Conservation (phyloP, 2,329 filamentous ascomycete genomes). For the Paraphoma sp. region DNA sequence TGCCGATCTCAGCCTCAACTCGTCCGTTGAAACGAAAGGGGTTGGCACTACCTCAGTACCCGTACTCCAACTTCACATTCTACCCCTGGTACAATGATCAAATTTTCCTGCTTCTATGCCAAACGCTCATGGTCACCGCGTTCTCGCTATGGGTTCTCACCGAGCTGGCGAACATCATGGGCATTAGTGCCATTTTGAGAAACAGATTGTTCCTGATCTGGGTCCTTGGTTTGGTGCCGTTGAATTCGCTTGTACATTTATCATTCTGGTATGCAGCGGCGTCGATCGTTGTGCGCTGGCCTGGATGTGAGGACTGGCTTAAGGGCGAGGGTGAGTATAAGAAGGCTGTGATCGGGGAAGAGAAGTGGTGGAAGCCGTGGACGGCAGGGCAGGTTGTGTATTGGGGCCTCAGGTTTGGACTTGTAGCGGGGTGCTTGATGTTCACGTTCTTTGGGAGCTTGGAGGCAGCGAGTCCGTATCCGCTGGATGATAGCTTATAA, state of each 20-base stretch:
- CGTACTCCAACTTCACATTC: constrained; percentile 15
- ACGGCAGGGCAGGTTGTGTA: constrained; percentile 12
- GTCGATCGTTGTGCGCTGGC: constrained; percentile 3
- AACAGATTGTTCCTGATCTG: constrained; percentile 28
- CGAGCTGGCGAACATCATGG: constrained; percentile 17
- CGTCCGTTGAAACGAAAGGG: background rate
- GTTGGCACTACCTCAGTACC: constrained; percentile 10
- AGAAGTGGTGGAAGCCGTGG: constrained; percentile 7
- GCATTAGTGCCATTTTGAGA: constrained; percentile 23
- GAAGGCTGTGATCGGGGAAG: background rate
- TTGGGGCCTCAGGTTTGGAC: constrained; percentile 12
- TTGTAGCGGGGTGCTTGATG: constrained; percentile 16
- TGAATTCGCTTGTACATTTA: constrained; percentile 22
- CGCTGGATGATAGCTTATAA: background rate
- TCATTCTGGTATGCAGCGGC: constrained; percentile 20
- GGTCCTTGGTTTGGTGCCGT: constrained; percentile 23
- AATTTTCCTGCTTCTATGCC: constrained; percentile 20
- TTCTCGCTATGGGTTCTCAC: constrained; percentile 25
- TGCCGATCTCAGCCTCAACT: background rate
- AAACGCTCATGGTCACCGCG: constrained; percentile 18
- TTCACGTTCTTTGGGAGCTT: constrained; percentile 23
- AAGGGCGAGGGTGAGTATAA: constrained; percentile 2
- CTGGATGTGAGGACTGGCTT: constrained; percentile 12
- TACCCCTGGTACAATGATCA: constrained; percentile 27
- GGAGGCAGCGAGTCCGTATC: constrained; percentile 22